Evolutionary conservation across 2,329 filamentous ascomycete genomes (phyloP).

Genomic region (Ceratocystis alfenasii): DNA sequence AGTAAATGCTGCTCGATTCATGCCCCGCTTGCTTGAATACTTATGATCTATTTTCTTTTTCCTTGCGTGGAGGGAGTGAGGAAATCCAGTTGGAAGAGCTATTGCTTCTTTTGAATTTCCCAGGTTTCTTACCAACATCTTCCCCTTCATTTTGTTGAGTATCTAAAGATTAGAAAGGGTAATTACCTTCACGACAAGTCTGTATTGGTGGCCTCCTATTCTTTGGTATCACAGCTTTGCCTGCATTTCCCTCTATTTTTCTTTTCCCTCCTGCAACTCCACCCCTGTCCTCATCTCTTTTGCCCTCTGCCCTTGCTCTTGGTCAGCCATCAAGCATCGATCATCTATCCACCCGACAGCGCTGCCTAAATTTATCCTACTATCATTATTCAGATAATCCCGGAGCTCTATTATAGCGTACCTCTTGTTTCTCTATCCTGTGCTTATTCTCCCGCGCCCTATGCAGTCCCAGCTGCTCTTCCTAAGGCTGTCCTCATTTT

Average conservation of each 20-base stretch:
- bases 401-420: not conserved
- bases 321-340: not conserved
- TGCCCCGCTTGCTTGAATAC: not conserved
- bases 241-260: not conserved
- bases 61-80: not conserved
- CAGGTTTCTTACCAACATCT: not conserved
- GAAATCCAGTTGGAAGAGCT: not conserved
- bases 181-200: not conserved
- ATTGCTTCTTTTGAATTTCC: not conserved
- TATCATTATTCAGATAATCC: not conserved
- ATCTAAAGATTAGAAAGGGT: not conserved
- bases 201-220: not conserved
- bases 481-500: not conserved
- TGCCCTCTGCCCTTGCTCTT: not conserved
- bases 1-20: not conserved
- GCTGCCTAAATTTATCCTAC: not conserved
- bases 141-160: not conserved
- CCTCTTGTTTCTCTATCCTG: not conserved
- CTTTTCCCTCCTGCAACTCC: not conserved
- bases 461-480: not conserved
- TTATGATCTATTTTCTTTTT: not conserved
- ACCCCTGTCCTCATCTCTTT: not conserved
- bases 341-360: not conserved
- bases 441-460: not conserved
- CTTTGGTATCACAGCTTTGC: not conserved